phyloP scores from a whole-genome alignment of 2,329 filamentous ascomycete genomes.

The Annulohypoxylon truncatum region DNA sequence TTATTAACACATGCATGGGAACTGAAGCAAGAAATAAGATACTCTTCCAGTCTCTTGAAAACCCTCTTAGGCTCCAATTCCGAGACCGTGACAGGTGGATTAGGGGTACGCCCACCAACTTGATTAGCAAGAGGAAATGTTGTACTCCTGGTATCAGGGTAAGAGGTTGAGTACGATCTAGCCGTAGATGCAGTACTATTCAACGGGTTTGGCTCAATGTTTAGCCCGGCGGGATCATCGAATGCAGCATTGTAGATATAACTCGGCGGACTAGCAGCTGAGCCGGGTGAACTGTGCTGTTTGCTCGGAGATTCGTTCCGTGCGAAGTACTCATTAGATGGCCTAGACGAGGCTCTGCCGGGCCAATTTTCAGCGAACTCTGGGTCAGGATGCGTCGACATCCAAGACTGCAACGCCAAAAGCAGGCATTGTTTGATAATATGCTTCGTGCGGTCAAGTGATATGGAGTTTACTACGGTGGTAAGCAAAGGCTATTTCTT shows the following conservation, averaged over 20 bases:
- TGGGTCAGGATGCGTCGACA: constrained; percentile 25
- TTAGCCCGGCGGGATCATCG: constrained; percentile 52
- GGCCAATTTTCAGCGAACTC: constrained; percentile 22
- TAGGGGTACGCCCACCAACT: constrained; percentile 10
- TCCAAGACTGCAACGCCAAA: constrained; percentile 52
- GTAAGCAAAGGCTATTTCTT: constrained; percentile 28
- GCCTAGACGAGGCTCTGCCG: constrained; percentile 33
- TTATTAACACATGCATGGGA: constrained; percentile 78
- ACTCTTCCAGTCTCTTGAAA: constrained; percentile 82
- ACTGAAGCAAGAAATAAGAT: constrained; percentile 75
- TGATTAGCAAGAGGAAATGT: constrained; percentile 34
- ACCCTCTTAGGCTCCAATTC: constrained; percentile 65
- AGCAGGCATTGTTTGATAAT: constrained; percentile 59
- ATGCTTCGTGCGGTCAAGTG: constrained; percentile 67
- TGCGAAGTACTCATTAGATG: constrained; percentile 40
- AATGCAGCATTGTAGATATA: constrained; percentile 49
- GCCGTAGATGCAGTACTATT: constrained; percentile 43
- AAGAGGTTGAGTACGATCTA: constrained; percentile 60
- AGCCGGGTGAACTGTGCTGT: constrained; percentile 42
- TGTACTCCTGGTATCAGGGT: constrained; percentile 52
- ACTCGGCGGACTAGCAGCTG: constrained; percentile 39
- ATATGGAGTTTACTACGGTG: constrained; percentile 56
- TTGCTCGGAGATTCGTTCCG: constrained; percentile 33
- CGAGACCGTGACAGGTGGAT: constrained; percentile 29
- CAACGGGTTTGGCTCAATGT: constrained; percentile 51